Base-by-base conservation (phyloP, 805 yeast genomes). In the Barnettozyma vustinii region DNA sequence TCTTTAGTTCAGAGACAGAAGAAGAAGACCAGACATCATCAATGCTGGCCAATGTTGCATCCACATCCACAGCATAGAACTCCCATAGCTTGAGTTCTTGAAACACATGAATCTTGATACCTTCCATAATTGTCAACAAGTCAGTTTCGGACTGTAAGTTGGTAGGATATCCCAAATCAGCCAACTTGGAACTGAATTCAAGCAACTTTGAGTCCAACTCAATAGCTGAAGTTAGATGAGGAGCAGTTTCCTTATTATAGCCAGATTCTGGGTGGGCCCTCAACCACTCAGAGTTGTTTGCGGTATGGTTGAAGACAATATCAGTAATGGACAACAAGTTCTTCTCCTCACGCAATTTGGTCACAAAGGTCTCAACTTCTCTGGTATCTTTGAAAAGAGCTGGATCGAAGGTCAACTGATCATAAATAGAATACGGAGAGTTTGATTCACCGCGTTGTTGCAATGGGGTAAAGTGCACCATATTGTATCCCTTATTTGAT, bases 401-500 rank as follows among this genome's bases (percentile, higher is more conserved):
- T 0, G 84, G 79, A 61, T 92, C 98, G 67, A 85, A 91, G 23
- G 61, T 65, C 52, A 89, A 74, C 67, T 94, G 98, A 64, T 92
- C 97, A 58, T 70, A 83, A 47, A 92, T 88, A 4, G 97, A 87
- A 63, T 91, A 92, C 0, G 99, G 99, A 7, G 97, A 91, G 64
- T 91, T 79, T 1, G 96, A 87, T 52, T 76, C 84, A 32, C 99
- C 99, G 48, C 98, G 75, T 54, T 82, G 70, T 67, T 92, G 97
- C 56, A 92, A 72, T 0, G 99, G 99, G 6, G 97, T 91, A 65
- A 92, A 92, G 70, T 92, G 99, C 40, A 94, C 73, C 97, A 92
- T 88, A 66, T 94, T 94, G 71, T 92, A 92, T 19, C 94, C 91
- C 66, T 94, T 94, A 9, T 68, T 63, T 15, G 83, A 68, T 41